Evolutionary conservation across 108 stramenopile species (phyloP), one percentile per base, ranked within the genome.

Genomic region (Nitzschia palea): DNA sequence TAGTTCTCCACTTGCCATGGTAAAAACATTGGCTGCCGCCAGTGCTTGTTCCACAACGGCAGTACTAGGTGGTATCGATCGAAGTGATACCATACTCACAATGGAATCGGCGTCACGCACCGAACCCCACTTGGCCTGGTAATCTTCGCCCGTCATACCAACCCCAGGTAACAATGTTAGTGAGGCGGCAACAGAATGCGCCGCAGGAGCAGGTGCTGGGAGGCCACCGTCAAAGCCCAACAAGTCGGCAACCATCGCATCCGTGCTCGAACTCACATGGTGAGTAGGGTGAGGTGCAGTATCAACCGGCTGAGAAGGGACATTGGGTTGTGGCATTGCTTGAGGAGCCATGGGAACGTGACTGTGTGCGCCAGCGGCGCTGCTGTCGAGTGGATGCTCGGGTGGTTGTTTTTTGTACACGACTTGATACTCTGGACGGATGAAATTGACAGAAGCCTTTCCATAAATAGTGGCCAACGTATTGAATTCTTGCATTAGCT

Each of bases 391-490:
- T 14, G 89, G 93, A 65, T 94, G 89, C 26, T 92, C 90, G 3
- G 61, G 73, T 12, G 89, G 86, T 84, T 87, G 79, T 57, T 86
- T 89, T 20, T 80, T 79, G 63, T 85, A 85, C 23, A 76, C 79
- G 3, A 90, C 85, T 30, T 91, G 87, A 61, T 83, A 89, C 45
- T 92, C 83, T 53, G 91, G 90, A 4, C 78, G 77, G 52, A 97
- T 88, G 58, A 98, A 99, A 60, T 96, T 90, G 25, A 92, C 90
- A 27, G 86, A 80, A 42, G 86, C 86, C 59, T 88, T 90, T 20
- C 94, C 94, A 77, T 96, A 99, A 17, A 96, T 78, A n/a, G 96
- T 93, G 35, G 93, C 82, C 60, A 99, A 80, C 5, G 97, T 93
- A 76, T 99, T 96, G 83, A 98, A 99, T 68, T 94, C 91, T 54